Evolutionary conservation across 2,329 filamentous ascomycete species (phyloP).

Genomic region (Aspergillus clavatus): DNA sequence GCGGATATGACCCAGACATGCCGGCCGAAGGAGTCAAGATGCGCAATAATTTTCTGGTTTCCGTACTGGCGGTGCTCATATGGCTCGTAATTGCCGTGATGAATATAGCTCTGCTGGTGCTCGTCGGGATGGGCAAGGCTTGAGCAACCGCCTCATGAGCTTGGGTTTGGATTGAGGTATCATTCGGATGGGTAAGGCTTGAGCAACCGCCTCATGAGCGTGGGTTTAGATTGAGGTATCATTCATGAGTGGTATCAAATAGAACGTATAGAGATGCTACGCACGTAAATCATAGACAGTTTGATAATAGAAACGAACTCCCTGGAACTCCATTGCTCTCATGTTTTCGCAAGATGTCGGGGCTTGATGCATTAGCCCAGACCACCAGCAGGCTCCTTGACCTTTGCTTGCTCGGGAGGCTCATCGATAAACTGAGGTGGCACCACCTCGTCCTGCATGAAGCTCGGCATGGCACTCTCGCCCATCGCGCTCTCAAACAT

Average conservation of each 20-base stretch:
- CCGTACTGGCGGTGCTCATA: conserved; percentile 55
- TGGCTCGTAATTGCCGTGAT: conserved; percentile 72
- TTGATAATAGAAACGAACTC: no score
- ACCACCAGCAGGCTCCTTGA: conserved; percentile 69
- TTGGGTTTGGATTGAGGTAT: conserved; percentile 31
- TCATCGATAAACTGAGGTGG: conserved; percentile 90
- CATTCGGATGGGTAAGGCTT: conserved; percentile 51
- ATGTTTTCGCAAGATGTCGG: conserved; percentile 2
- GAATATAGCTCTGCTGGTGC: conserved; percentile 71
- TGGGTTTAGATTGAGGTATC: conserved; percentile 31
- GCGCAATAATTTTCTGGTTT: conserved; percentile 66
- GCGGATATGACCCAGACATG: conserved; percentile 25
- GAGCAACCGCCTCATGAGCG: not conserved
- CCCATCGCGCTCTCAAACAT: conserved; percentile 70
- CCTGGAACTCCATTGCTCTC: conserved; percentile 1
- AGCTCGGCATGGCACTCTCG: conserved; percentile 66
- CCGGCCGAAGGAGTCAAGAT: conserved; percentile 51
- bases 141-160: conserved; percentile 12
- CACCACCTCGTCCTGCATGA: conserved; percentile 80
- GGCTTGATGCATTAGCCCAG: conserved; percentile 18
- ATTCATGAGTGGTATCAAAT: no score
- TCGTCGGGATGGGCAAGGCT: conserved; percentile 54
- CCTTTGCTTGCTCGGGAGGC: conserved; percentile 68
- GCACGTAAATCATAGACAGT: no score
- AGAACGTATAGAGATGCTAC: no score